Evolutionary conservation across 2,329 filamentous ascomycete genomes (phyloP), one percentile per base, ranked within the genome.

Genomic region (Xylariales sp.): DNA sequence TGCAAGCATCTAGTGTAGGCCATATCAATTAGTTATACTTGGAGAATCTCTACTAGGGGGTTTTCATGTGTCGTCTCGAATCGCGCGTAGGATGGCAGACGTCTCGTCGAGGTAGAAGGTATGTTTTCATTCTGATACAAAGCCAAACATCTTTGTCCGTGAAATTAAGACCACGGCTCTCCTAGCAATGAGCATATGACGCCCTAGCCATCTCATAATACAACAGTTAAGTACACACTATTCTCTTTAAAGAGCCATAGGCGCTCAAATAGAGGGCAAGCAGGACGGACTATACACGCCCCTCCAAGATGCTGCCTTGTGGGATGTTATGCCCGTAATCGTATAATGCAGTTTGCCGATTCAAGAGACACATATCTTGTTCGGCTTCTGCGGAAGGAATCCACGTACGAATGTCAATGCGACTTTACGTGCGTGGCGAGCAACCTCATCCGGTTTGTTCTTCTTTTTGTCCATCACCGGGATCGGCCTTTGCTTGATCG

Each of bases 331-430:
- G 60, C 52, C 34, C 61, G 12, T 63, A 45, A 56, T 57, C 46
- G 65, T 72, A 70, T 64, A 62, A 63, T 71, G 64, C 68, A 65
- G 46, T 46, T 50, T 54, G 61, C 50, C 58, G 28, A 59, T 56
- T 75, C 69, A 78, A 68, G 76, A 73, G 68, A 78, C 73, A 68
- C 74, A 77, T 62, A 78, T 73, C 71, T 78, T 78, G 69, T 73
- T 76, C 61, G 74, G 73, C 64, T 75, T 76, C 67, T 76, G 76
- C 67, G 77, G 75, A 55, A 78, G 71, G 43, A 79, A 69, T 39
- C 76, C 71, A 62, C 77, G 75, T 70, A 79, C 73, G 57, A 79
- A 75, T 67, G 67, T 75, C 70, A 76, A 65, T 18, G 76, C 75
- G 62, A 73, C 67, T 64, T 74, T 74, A 48, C 76, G 75, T 71